Percentiles rank a stretch among this genome's conserved stretches.
Conservation (phyloP, 2,329 filamentous ascomycete species). For the Curvularia sp. region DNA sequence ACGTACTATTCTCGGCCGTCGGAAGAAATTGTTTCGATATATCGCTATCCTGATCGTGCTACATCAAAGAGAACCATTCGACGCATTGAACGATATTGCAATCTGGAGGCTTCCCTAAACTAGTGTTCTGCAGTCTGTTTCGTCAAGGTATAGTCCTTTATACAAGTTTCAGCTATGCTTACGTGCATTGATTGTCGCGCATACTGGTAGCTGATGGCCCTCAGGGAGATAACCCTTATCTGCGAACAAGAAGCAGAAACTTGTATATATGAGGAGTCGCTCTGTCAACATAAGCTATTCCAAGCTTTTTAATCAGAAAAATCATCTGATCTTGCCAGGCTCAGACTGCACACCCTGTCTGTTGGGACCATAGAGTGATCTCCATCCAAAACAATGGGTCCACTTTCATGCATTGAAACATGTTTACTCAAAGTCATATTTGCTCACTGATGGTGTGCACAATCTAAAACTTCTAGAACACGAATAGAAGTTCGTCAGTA, state of each 20-base stretch:
- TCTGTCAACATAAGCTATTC: not conserved
- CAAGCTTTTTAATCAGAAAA: not conserved
- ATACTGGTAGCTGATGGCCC: not conserved
- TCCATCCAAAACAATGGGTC: not conserved
- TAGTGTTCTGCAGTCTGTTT: not conserved
- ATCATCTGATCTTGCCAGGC: not conserved
- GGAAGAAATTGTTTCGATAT: not conserved
- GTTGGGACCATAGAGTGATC: not conserved
- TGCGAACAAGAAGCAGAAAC: not conserved
- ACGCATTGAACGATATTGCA: not conserved
- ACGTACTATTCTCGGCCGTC: not conserved
- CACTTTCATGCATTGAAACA: not conserved
- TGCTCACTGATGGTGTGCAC: not conserved
- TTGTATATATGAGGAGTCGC: not conserved
- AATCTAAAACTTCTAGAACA: not conserved
- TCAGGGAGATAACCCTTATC: not conserved
- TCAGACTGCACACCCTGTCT: not conserved
- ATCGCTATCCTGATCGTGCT: not conserved
- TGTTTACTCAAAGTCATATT: not conserved
- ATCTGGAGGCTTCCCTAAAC: not conserved
- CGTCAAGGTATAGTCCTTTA: not conserved
- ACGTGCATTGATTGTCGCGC: not conserved
- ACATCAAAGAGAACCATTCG: not conserved
- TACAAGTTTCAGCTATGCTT: not conserved
- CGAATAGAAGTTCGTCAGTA: not conserved